phyloP scores from a whole-genome alignment of 2,329 filamentous ascomycete species.

The Fusarium neocosmosporiellum region DNA sequence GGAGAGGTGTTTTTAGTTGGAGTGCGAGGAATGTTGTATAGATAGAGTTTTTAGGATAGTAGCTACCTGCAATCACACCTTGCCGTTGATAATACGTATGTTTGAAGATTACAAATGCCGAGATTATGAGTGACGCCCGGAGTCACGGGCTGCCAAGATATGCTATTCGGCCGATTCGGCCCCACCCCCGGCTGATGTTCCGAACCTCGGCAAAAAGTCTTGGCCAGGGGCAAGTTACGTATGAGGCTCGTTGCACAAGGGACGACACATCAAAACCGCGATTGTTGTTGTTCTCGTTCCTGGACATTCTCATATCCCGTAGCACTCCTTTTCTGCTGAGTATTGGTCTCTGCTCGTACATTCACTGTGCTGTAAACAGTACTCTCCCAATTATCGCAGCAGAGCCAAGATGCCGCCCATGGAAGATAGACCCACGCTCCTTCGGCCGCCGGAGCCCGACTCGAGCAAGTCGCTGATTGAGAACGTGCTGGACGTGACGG shows the following conservation, averaged over 20 bases:
- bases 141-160: slow-evolving; percentile 22
- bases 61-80: slow-evolving; percentile 3
- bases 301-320: not conserved
- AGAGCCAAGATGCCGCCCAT: slow-evolving; percentile 27
- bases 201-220: slow-evolving; percentile 38
- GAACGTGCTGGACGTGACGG: slow-evolving; percentile 87
- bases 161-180: slow-evolving; percentile 28
- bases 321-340: not conserved
- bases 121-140: slow-evolving; percentile 1
- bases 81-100: not conserved
- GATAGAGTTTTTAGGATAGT: slow-evolving; percentile 14
- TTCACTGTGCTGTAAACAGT: not conserved
- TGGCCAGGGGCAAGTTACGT: slow-evolving; percentile 27
- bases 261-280: slow-evolving; percentile 27
- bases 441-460: slow-evolving; percentile 80
- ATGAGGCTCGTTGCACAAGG: slow-evolving; percentile 19
- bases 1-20: not conserved
- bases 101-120: not conserved
- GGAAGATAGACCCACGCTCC: slow-evolving; percentile 52
- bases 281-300: slow-evolving; percentile 7
- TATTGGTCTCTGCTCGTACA: not conserved
- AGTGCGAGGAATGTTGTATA: slow-evolving; percentile 1
- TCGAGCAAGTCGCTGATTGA: slow-evolving; percentile 83
- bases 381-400: not conserved
- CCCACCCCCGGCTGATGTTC: slow-evolving; percentile 19